Evolutionary conservation across 2,329 filamentous ascomycete genomes (phyloP), one percentile per base, ranked within the genome.

Genomic region (Coniochaeta ligniaria): DNA sequence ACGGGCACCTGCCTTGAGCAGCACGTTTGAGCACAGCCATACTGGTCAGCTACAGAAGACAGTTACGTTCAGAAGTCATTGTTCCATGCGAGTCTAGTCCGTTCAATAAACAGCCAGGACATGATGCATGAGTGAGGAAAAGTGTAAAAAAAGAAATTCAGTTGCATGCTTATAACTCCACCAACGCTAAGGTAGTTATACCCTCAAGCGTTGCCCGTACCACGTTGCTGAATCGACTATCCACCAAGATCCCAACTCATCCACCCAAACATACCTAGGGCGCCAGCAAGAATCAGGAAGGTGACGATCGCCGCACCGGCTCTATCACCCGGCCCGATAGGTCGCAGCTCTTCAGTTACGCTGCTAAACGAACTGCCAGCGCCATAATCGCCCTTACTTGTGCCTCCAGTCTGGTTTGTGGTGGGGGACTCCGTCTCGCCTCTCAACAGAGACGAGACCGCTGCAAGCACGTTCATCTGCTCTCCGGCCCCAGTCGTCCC

Each of bases 401-500:
- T 84, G 47, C 84, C 84, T 16, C 83, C 83, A 1, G 77, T 81
- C 0, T 55, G 61, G 4, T 78, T 78, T 0, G 79, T 82, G 1
- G 79, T 75, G 0, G 80, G 77, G 0, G 69, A 68, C 7, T 66
- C 69, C 1, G 70, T 75, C 9, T 76, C 68, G 7, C 73, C 67
- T 14, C 83, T 75, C 17, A 85, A 66, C 6, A 80, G 73, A 3
- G 76, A 77, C 14, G 79, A 79, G 14, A 88, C 78, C 3, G 84
- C 78, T 7, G 79, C 79, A 6, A 86, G 70, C 0, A 82, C 83
- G 41, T 79, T 82, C 76, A 87, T 84, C 66, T 81, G 76, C 68
- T 87, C 82, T 11, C 85, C 83, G 9, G 84, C 81, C 17, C 83
- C 82, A 26, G 75, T 77, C 5, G 83, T 84, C 60, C 82, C 79